Base-by-base conservation (phyloP, 768 basidiomycete genomes). In the Megacollybia marginata region DNA sequence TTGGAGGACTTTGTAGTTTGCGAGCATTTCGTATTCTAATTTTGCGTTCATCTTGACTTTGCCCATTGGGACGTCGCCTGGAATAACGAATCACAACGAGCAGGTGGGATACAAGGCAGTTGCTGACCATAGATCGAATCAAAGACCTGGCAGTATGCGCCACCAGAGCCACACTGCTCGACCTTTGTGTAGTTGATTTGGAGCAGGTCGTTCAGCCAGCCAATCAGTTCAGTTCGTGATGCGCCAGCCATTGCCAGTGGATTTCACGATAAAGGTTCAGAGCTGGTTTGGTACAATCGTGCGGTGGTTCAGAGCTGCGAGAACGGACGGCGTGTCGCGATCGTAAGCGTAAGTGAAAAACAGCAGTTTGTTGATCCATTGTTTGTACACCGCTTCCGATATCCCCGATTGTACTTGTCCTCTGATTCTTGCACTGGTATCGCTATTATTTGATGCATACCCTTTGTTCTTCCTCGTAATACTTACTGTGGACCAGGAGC, bases 21-120 rank as follows among this genome's bases (percentile, higher is more conserved):
- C 87, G 48, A 98, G 69, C 62, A 82, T 97, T 67, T 98, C 95
- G 71, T 96, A 97, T 64, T 96, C 91, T 61, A 91, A 89, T 71
- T 83, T 93, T 42, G 96, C 93, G 65, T 84, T 84, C 82, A 97
- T 91, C 76, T 97, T 98, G 59, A 99, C 94, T 54, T 87, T 79
- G 33, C 69, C 58, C 90, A 98, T 92, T 11, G 93, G 93, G 0
- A 96, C 54, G 69, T 97, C 91, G 57, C 87, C 92, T 95, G 60
- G 9, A 52, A 35, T 46, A 54, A 20, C 33, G 32, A 44, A 20
- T 43, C 33, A 18, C 51, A 45, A 49, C 18, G 48, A 51, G 38
- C 49, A 52, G 42, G 55, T 57, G 60, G 63, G 58, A 49, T 46
- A 23, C 33, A 47, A 40, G 38, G 18, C 38, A 35, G 13, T 19